These are phyloP conservation scores for Penicillium sp. DNA, from an alignment of 2,329 filamentous ascomycete genomes.

Conservation along the genomic window DNA sequence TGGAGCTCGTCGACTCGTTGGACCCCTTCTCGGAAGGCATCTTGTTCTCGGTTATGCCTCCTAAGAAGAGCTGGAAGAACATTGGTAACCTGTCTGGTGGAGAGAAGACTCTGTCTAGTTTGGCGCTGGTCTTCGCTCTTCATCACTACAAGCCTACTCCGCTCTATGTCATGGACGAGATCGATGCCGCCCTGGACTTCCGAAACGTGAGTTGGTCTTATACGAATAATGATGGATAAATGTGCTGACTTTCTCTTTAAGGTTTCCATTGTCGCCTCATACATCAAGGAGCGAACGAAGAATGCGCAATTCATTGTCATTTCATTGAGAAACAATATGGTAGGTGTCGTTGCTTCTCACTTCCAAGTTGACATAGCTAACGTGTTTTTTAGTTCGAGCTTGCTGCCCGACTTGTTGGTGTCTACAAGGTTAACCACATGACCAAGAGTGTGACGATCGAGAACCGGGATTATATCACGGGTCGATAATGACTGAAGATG, in stretches of 20 bases:
- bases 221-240: neutral
- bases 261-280: slow-evolving; percentile 96
- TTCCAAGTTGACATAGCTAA: slow-evolving; percentile 7
- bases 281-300: slow-evolving; percentile 98
- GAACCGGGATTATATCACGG: slow-evolving; percentile 70
- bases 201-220: slow-evolving; percentile 72
- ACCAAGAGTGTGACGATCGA: slow-evolving; percentile 89
- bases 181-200: slow-evolving; percentile 96
- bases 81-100: slow-evolving; percentile 94
- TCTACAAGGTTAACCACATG: slow-evolving; percentile 99
- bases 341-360: slow-evolving; percentile 20
- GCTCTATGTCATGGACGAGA: slow-evolving; percentile 99
- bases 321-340: slow-evolving; percentile 96
- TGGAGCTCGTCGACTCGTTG: slow-evolving; percentile 92
- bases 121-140: slow-evolving; percentile 95
- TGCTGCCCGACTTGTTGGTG: slow-evolving; percentile 88
- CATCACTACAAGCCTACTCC: slow-evolving; percentile 98
- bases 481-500: slow-evolving; percentile 27
- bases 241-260: slow-evolving; percentile 35
- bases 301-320: slow-evolving; percentile 99
- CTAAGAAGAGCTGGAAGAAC: slow-evolving; percentile 99
- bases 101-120: slow-evolving; percentile 90
- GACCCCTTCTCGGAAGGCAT: slow-evolving; percentile 98
- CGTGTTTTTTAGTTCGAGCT: slow-evolving; percentile 69
- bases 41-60: slow-evolving; percentile 96